Evolutionary conservation across 345 rosid species (phyloP), one percentile per base, ranked within the genome.

Genomic region (Corymbia maculata): DNA sequence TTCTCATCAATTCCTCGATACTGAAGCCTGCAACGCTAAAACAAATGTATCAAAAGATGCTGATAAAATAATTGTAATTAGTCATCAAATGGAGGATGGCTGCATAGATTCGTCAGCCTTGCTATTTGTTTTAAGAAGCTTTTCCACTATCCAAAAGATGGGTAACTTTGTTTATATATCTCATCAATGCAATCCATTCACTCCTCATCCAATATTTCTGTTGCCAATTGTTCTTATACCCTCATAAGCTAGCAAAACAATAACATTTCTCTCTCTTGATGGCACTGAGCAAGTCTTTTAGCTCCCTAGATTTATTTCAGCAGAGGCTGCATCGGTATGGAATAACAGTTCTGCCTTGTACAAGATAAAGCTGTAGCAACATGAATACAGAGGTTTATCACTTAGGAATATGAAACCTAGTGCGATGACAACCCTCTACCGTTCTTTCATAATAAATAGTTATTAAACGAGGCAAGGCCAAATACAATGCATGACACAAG

Each of bases 1-100:
- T 89, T 88, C 91, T 97, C 97, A 93, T 93, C 95, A 98, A 86
- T 88, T 97, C 98, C 89, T 98, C 99, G 94, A 93, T 88, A 70
- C 95, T 96, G 91, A 96, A 97, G 47, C 99, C 99, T 96, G 92
- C 87, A 90, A 86, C 26, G 32, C 17, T 32, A 84, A 47, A 87
- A 17, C 42, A 32, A 32, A 55, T 22, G 30, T 26, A 42, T 79
- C 57, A 70, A 9, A 42, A 9, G 13, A 75, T 75, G 84, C 28
- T 10, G 84, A 75, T 44, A 14, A 19, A 42, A 44, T 10, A 36
- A 75, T 36, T 19, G 49, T 75, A 42, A 45, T 75, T 42, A 19
- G 84, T 75, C 49, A 75, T 42, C 49, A 75, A 42, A 42, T 19
- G 84, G 45, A 75, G 84, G 42, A 42, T 42, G 84, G 49, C 84